Evolutionary conservation across 2,329 filamentous ascomycete genomes (phyloP).

Genomic region (Dothiorella sarmentorum): DNA sequence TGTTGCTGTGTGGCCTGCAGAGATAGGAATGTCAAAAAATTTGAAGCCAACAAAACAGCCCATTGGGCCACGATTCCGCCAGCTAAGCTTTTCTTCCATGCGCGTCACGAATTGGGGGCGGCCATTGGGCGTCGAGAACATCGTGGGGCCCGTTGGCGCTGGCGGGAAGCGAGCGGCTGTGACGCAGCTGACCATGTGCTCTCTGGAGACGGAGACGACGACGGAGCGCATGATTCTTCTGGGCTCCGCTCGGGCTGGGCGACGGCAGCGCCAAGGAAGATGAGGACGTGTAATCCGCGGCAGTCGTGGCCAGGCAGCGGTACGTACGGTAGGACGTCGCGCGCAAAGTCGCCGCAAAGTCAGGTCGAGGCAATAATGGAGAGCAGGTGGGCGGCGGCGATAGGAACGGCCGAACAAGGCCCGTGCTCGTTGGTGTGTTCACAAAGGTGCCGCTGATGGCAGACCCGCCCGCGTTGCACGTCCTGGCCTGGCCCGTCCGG

Average conservation of each 20-base stretch:
- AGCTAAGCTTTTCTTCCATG: conserved; percentile 8
- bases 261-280: too few relatives aligned
- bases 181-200: background rate
- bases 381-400: conserved; percentile 15
- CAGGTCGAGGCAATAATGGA: background rate
- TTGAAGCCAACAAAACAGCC: background rate
- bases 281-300: background rate
- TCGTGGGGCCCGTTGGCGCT: background rate
- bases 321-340: background rate
- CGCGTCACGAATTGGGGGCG: background rate
- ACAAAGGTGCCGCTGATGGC: conserved; percentile 18
- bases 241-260: background rate
- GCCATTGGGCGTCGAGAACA: background rate
- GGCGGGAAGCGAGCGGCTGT: background rate
- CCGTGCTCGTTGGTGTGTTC: background rate
- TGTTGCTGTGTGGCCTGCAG: background rate
- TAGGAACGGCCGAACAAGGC: conserved; percentile 18
- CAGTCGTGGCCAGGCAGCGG: background rate
- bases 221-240: background rate
- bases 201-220: background rate
- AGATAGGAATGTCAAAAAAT: background rate
- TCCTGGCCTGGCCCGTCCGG: conserved; percentile 29
- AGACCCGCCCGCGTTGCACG: conserved; percentile 10
- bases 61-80: conserved; percentile 7
- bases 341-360: background rate